A percentile compares a stretch with the other conserved stretches of the same genome.
Evolutionary conservation across 495 filamentous ascomycete species (phyloP).

Genomic region (Penicillium ochrochloron): DNA sequence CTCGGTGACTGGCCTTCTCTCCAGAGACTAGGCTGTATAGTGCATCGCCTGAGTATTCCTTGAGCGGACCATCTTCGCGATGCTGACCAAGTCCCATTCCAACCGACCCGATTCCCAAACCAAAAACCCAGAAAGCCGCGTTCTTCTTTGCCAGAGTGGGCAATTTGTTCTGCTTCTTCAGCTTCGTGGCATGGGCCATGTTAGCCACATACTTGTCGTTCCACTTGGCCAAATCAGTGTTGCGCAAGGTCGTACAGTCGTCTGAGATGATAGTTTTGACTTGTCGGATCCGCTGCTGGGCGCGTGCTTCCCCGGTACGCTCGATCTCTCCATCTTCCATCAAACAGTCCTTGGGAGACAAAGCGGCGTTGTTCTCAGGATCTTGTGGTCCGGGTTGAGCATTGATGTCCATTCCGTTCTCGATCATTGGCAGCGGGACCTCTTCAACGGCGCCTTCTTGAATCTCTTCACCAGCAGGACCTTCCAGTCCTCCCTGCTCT

Average conservation of each 20-base stretch:
- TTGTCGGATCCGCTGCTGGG: constrained; percentile 5
- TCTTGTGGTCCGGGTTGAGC: not conserved
- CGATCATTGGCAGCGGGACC: not conserved
- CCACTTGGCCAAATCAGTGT: constrained; percentile 61
- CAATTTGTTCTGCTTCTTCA: constrained; percentile 48
- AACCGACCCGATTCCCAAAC: constrained; percentile 60
- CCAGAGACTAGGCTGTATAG: constrained; percentile 52
- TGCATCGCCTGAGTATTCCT: constrained; percentile 58
- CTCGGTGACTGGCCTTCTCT: constrained; percentile 44
- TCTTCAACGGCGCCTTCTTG: constrained; percentile 27
- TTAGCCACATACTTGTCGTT: constrained; percentile 60
- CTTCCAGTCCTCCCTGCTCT: not conserved
- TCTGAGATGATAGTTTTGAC: constrained; percentile 35
- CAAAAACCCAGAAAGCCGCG: constrained; percentile 57
- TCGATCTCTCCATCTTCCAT: not conserved
- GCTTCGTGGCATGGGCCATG: constrained; percentile 50
- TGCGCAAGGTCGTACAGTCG: constrained; percentile 46
- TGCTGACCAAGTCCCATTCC: constrained; percentile 52
- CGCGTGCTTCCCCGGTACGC: constrained; percentile 9
- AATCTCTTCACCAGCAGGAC: not conserved
- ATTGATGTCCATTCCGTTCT: not conserved
- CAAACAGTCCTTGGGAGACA: not conserved
- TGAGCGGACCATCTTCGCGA: constrained; percentile 49
- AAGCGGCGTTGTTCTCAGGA: not conserved
- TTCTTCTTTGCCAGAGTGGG: constrained; percentile 57